These are phyloP conservation scores for Saccharomyces eubayanus DNA, from an alignment of 805 yeast species.

Conservation along the genomic window DNA sequence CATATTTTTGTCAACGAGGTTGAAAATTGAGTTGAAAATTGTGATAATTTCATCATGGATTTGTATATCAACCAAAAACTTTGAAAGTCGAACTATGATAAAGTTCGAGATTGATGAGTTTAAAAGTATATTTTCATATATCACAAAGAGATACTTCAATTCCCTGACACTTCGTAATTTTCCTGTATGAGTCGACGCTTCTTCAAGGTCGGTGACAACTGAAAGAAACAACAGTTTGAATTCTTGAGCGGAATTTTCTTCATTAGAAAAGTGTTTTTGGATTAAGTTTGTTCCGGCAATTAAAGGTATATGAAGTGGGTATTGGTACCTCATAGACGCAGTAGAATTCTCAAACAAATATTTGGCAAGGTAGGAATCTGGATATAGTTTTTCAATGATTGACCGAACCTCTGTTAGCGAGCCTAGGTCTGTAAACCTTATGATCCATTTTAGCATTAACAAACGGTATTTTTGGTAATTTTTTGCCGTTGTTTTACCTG, in stretches of 20 bases:
- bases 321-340: slow-evolving; percentile 8
- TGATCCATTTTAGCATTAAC: slow-evolving; percentile 6
- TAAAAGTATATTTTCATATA: slow-evolving; percentile 6
- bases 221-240: slow-evolving; percentile 12
- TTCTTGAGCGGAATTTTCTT: slow-evolving; percentile 3
- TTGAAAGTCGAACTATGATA: slow-evolving; percentile 8
- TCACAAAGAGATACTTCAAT: slow-evolving; percentile 11
- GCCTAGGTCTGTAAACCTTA: slow-evolving; percentile 16
- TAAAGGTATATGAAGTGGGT: slow-evolving; percentile 12
- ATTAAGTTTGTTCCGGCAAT: slow-evolving; percentile 7
- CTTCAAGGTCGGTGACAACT: slow-evolving; percentile 16
- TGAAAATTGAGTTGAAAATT: slow-evolving; percentile 8
- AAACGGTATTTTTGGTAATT: slow-evolving; percentile 1
- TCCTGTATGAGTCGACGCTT: slow-evolving; percentile 3
- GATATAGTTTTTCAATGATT: slow-evolving; percentile 2
- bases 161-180: slow-evolving; percentile 14
- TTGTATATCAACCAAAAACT: slow-evolving; percentile 4
- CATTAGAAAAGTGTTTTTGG: background rate
- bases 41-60: slow-evolving; percentile 13
- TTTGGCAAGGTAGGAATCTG: background rate
- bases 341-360: slow-evolving; percentile 4
- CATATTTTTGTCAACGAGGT: slow-evolving; percentile 1
- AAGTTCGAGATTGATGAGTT: slow-evolving; percentile 2
- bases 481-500: slow-evolving; percentile 8
- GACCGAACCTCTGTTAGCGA: slow-evolving; percentile 5